A percentile compares a stretch with the other conserved stretches of the same genome.
Conservation (phyloP, 352 stramenopile genomes). For the Globisporangium sylvaticum region DNA sequence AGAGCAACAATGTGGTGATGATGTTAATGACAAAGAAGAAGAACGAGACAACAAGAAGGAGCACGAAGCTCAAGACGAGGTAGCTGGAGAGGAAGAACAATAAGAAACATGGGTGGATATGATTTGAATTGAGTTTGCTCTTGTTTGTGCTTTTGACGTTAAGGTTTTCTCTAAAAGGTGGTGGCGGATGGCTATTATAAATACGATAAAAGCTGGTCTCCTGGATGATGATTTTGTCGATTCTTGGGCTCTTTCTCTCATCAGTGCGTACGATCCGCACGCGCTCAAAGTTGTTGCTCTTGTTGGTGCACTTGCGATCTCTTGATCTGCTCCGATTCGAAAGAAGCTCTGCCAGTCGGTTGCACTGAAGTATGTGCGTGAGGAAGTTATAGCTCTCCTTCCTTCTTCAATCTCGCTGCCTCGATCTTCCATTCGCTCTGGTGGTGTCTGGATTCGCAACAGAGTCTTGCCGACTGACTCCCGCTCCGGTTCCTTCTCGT, state of each 20-base stretch:
- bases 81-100: slow-evolving; percentile 1
- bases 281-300: too few species aligned
- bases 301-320: too few species aligned
- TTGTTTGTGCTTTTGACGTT: not conserved
- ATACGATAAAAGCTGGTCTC: slow-evolving; percentile 16
- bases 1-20: not conserved
- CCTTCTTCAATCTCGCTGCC: not conserved
- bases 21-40: not conserved
- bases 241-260: not conserved
- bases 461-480: not conserved
- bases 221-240: not conserved
- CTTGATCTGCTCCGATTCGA: too few species aligned
- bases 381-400: slow-evolving; percentile 1
- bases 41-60: slow-evolving; percentile 6
- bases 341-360: too few species aligned
- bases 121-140: not conserved
- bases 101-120: not conserved
- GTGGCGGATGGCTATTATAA: slow-evolving; percentile 16
- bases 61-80: slow-evolving; percentile 4
- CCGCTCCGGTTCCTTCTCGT: not conserved
- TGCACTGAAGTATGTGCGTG: not conserved
- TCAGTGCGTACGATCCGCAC: not conserved
- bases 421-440: too few species aligned
- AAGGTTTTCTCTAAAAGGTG: slow-evolving; percentile 4
- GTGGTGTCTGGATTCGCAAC: too few species aligned